Base-by-base conservation (phyloP, 2,329 filamentous ascomycete species). In the Pseudogymnoascus sp. region DNA sequence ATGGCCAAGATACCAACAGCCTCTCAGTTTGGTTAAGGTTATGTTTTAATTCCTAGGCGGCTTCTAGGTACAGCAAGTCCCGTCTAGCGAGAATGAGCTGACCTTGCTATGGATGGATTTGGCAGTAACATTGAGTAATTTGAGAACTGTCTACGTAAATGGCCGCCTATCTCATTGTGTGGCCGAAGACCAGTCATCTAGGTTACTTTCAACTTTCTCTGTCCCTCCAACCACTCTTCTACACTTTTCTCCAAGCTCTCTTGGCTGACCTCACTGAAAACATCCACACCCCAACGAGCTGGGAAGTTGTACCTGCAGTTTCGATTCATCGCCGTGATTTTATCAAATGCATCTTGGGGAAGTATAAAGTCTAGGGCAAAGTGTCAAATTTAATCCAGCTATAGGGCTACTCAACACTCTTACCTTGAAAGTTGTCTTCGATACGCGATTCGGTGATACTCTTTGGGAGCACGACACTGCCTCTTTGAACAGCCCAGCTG, bases 401-500 rank as follows among this genome's bases (percentile, higher is more conserved):
- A 50, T 19, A 46, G 14, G 26, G n/a, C 6, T 10, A 10, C 16
- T 16, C n/a, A 33, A 16, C 8, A 46, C 12, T 38, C 59, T 46
- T 72, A 74, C 75, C 74, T 68, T 69, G 46, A 16, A 67, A 75
- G 61, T 83, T 84, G 46, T 75, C 74, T 61, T 76, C 74, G 61
- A 85, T 83, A 35, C 82, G 75, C 11, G 75, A 75, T 1, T 79
- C 76, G 0, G 81, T 84, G 2, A 83, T 81, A 59, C 78, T 81
- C 73, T 85, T 84, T 14, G 82, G 80, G 40, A 85, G 71, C 6
- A 82, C 81, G 6, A 81, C 76, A 1, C 79, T 82, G 1, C 82
- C 81, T 26, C 82, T 75, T 68, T 83, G 79, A 7, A 84, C 75
- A 11, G 77, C 79, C 81, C 82, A 84, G 46, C 78, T 79, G 63